These are phyloP conservation scores for Termitomyces sp. DNA, from an alignment of 768 basidiomycete genomes.

Conservation along the genomic window DNA sequence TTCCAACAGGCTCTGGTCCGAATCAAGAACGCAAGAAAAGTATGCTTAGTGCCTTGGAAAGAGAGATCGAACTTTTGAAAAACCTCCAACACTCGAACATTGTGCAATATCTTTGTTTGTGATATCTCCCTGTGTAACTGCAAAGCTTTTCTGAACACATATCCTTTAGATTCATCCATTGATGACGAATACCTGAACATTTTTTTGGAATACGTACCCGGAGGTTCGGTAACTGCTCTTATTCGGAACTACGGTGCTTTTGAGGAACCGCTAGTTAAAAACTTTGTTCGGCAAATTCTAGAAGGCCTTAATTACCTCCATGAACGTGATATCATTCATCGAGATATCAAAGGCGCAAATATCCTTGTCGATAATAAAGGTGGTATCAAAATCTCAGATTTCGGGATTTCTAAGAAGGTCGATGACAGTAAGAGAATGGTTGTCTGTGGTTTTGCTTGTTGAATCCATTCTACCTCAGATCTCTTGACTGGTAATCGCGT, in stretches of 20 bases:
- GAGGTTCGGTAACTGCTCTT: slow-evolving; percentile 88
- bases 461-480: slow-evolving; percentile 21
- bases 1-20: slow-evolving; percentile 75
- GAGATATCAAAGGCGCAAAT: slow-evolving; percentile 98
- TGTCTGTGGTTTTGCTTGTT: not conserved
- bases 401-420: slow-evolving; percentile 96
- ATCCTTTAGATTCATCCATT: slow-evolving; percentile 80
- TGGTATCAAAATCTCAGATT: slow-evolving; percentile 95
- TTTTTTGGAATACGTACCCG: slow-evolving; percentile 95
- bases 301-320: slow-evolving; percentile 88
- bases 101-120: slow-evolving; percentile 94
- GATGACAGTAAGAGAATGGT: slow-evolving; percentile 70
- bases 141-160: not conserved
- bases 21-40: slow-evolving; percentile 92
- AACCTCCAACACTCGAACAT: slow-evolving; percentile 94
- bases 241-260: slow-evolving; percentile 91
- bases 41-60: slow-evolving; percentile 88
- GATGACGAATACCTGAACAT: slow-evolving; percentile 92
- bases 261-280: slow-evolving; percentile 86
- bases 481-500: slow-evolving; percentile 57
- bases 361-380: slow-evolving; percentile 98
- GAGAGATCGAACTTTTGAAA: slow-evolving; percentile 91
- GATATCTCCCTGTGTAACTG: not conserved
- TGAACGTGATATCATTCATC: slow-evolving; percentile 91
- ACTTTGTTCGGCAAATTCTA: slow-evolving; percentile 89